Base-by-base conservation (phyloP, 345 rosid species). In the Gynandropsis gynandra region DNA sequence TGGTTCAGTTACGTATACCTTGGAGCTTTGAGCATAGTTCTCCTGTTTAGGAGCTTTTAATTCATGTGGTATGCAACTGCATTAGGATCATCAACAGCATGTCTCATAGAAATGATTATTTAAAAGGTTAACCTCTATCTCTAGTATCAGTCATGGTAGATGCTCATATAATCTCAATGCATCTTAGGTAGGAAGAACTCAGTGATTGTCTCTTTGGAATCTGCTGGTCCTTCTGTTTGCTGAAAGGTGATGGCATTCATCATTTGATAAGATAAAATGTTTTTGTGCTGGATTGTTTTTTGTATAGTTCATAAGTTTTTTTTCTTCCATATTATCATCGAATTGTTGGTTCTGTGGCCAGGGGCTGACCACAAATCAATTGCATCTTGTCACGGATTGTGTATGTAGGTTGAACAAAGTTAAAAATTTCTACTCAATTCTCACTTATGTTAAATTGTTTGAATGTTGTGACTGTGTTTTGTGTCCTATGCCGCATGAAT, bases 21-120 rank as follows among this genome's bases (percentile, higher is more conserved):
- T 24, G 29, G 5, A 24, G 2, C 5, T 38, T 31, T 56, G 52
- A 42, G 53, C 20, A 31, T 44, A 52, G 55, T 45, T 64, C 27
- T 43, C 16, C 33, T 52, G 43, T 44, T 59, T 51, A 29, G 54
- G 49, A 58, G 59, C 32, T 45, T 58, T 16, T 45, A 12, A 5
- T 24, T 42, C 36, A n/a, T 57, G 50, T 65, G 38, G 16, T 46
- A 31, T 65, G 64, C 49, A 16, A 35, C 47, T 36, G 40, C 11
- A 9, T 9, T n/a, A 45, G 54, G 39, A 10, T 38, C 44, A 45
- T 57, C 17, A 36, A 32, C 12, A 57, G 44, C 19, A 16, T 38
- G 51, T 58, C 52, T 45, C 59, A 27, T 13, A 18, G 15, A 15
- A 56, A 31, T 56, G 15, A 7, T 64, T 50, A 38, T 52, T 43